These are phyloP conservation scores for Pythium oligandrum DNA, from an alignment of 352 stramenopile genomes.

Conservation along the genomic window DNA sequence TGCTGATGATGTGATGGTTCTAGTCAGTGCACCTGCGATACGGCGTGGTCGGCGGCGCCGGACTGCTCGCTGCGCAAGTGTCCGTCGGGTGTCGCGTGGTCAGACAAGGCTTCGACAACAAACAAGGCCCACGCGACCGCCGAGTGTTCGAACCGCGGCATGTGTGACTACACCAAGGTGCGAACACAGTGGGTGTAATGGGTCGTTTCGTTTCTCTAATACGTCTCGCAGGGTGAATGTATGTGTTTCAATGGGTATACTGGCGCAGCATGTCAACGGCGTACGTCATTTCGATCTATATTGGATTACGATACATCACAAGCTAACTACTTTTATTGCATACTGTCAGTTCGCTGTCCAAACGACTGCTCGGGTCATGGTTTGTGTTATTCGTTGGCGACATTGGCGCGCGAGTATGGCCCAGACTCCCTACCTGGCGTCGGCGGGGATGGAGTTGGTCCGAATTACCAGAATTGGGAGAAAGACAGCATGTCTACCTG, in stretches of 20 bases:
- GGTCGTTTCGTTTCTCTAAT: not conserved
- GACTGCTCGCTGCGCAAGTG: slow-evolving; percentile 75
- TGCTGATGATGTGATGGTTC: not conserved
- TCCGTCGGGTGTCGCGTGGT: slow-evolving; percentile 63
- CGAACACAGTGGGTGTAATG: not conserved
- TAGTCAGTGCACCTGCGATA: slow-evolving; percentile 68
- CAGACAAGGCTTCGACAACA: slow-evolving; percentile 64
- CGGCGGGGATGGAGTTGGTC: slow-evolving; percentile 38
- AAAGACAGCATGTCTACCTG: slow-evolving; percentile 71
- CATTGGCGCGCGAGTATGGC: slow-evolving; percentile 43
- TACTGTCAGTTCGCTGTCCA: slow-evolving; percentile 41
- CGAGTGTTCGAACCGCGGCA: slow-evolving; percentile 62
- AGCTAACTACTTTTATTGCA: not conserved
- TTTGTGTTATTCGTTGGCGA: slow-evolving; percentile 51
- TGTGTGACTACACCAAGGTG: slow-evolving; percentile 59
- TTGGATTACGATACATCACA: not conserved
- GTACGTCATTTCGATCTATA: slow-evolving; percentile 19
- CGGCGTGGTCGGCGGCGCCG: slow-evolving; percentile 48
- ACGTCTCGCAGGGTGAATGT: slow-evolving; percentile 38
- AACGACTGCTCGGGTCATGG: slow-evolving; percentile 61
- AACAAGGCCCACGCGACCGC: slow-evolving; percentile 45
- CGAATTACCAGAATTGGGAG: slow-evolving; percentile 83
- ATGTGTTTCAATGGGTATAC: slow-evolving; percentile 52
- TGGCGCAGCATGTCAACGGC: slow-evolving; percentile 50
- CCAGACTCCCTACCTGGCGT: slow-evolving; percentile 29